phyloP scores from a whole-genome alignment of 2,329 filamentous ascomycete genomes.

The Cladosporium sp. region DNA sequence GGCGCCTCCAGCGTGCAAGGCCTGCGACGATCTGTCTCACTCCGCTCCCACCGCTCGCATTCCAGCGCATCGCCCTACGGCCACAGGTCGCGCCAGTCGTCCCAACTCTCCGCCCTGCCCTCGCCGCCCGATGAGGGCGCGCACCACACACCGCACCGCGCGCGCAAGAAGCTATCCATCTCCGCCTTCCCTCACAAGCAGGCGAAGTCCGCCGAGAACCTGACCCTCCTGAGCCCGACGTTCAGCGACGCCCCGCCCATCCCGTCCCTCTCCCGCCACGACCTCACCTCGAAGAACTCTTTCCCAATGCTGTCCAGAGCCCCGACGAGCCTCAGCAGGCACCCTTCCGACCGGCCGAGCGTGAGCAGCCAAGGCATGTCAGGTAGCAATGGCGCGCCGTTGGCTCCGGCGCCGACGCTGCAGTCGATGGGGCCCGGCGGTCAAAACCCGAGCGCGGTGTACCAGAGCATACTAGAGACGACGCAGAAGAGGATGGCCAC shows the following conservation, averaged over 20 bases:
- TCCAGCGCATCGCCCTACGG: conserved; percentile 18
- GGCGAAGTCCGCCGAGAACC: conserved; percentile 11
- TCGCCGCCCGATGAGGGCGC: conserved; percentile 22
- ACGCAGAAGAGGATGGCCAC: conserved; percentile 91
- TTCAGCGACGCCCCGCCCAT: conserved; percentile 8
- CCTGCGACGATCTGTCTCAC: conserved; percentile 35
- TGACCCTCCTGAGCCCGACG: conserved; percentile 4
- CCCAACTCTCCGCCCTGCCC: conserved; percentile 30
- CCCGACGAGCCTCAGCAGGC: neutral
- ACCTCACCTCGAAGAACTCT: conserved; percentile 2
- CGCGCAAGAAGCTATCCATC: conserved; percentile 24
- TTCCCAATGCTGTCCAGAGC: conserved; percentile 2
- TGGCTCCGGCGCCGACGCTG: conserved; percentile 15
- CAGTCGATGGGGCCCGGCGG: conserved; percentile 9
- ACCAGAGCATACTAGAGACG: conserved; percentile 71
- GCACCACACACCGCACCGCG: conserved; percentile 19
- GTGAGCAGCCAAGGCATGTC: conserved; percentile 13
- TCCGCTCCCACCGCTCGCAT: conserved; percentile 32
- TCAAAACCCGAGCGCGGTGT: conserved; percentile 49
- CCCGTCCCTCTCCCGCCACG: conserved; percentile 2
- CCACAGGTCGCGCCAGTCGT: conserved; percentile 23
- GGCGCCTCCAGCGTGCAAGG: conserved; percentile 26
- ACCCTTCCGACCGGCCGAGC: conserved; percentile 2
- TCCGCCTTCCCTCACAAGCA: conserved; percentile 5
- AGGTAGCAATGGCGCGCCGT: conserved; percentile 17